A percentile compares a stretch with the other conserved stretches of the same genome.
phyloP scores from a whole-genome alignment of 371 early-diverging fungal genomes.

The Dipsacomyces acuminosporus region DNA sequence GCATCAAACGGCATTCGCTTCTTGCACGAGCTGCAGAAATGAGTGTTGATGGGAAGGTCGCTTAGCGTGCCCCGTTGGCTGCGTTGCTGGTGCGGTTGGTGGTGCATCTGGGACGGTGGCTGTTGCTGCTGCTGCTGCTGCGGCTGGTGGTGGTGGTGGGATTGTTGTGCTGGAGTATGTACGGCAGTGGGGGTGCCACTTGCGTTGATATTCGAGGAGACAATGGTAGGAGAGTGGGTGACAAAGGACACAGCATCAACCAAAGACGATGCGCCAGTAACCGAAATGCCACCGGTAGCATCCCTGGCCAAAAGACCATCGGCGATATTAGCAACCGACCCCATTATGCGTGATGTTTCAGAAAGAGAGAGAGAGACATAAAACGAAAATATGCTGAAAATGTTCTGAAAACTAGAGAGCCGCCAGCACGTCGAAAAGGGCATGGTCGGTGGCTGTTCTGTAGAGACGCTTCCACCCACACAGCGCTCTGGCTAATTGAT shows the following conservation, averaged over 20 bases:
- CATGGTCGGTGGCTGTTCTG: no score
- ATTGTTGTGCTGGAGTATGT: background rate
- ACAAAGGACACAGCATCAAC: conserved; percentile 12
- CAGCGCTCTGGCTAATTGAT: no score
- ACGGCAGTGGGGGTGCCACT: no score
- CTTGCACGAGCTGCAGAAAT: conserved; percentile 36
- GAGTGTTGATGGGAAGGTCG: conserved; percentile 2
- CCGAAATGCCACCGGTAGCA: background rate
- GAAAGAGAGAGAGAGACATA: no score
- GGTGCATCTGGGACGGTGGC: no score
- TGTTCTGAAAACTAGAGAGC: no score
- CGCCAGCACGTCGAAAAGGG: no score
- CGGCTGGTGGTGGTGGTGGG: conserved; percentile 1
- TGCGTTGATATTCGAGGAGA: background rate
- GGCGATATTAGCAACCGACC: conserved; percentile 5
- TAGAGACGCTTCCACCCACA: no score
- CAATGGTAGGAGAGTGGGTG: conserved; percentile 4
- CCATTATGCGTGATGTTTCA: no score
- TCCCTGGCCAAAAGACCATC: conserved; percentile 3
- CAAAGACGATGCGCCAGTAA: conserved; percentile 3
- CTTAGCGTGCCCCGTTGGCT: background rate
- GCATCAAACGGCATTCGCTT: conserved; percentile 18
- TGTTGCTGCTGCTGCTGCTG: conserved; percentile 3
- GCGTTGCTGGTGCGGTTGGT: background rate
- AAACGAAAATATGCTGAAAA: no score